phyloP scores from a whole-genome alignment of 2,329 filamentous ascomycete genomes.

The Hypoxylon sp. region DNA sequence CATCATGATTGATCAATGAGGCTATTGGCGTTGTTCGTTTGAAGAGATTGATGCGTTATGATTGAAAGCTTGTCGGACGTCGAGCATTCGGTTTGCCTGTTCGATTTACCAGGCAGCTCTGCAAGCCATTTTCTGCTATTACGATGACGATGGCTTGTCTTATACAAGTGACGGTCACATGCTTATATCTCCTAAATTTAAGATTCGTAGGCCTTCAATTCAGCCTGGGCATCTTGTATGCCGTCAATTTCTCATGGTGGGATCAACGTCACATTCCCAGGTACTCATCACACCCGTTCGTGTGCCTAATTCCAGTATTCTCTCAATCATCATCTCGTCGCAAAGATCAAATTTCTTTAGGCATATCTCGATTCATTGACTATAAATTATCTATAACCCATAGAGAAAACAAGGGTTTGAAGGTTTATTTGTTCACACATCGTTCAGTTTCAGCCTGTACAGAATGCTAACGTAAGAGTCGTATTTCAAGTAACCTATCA shows the following conservation, averaged over 20 bases:
- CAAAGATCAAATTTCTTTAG: not conserved
- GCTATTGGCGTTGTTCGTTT: not conserved
- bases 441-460: not conserved
- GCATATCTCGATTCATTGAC: not conserved
- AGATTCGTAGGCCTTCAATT: not conserved
- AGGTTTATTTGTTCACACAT: not conserved
- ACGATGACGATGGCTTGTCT: too few species aligned
- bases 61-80: not conserved
- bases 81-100: not conserved
- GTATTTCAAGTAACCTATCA: not conserved
- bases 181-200: not conserved
- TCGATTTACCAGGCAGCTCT: not conserved
- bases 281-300: not conserved
- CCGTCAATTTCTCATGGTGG: not conserved
- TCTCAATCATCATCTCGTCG: not conserved
- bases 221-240: not conserved
- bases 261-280: not conserved
- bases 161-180: not conserved
- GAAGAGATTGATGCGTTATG: not conserved
- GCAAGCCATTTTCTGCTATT: not conserved
- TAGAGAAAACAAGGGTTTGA: not conserved
- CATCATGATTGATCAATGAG: constrained; percentile 35
- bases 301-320: not conserved
- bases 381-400: not conserved
- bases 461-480: too few species aligned